Evolutionary conservation across 352 stramenopile genomes (phyloP), one percentile per base, ranked within the genome.

Genomic region (Salisapilia sapeloensis): DNA sequence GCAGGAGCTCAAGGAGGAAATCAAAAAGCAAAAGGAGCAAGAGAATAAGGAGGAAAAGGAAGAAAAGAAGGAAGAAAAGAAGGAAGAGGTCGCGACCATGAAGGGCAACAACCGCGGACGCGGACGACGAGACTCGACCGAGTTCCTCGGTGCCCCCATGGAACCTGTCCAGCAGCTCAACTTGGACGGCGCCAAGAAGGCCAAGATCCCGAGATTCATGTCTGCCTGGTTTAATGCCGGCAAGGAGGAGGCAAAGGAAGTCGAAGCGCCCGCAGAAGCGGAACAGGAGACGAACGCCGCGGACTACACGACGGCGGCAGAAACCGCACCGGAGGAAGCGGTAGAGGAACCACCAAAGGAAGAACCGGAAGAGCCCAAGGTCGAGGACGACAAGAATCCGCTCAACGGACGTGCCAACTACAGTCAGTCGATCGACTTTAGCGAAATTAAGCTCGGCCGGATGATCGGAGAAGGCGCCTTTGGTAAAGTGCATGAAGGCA

Each of bases 381-480:
- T 23, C 12, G 4, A 30, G 16, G n/a, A 20, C 30, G 13, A 36
- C 35, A 19, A 22, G 19, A 30, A 46, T 40, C 31, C 37, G 21
- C 15, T 35, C 23, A 18, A 11, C 32, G 9, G 35, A 38, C 15
- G 24, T 24, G 11, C 11, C 32, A 4, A 23, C 9, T 56, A 59
- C 42, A 74, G 53, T 31, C 56, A 78, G 40, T 64, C 51, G 35
- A 78, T 81, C 36, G 57, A 76, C 33, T 76, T 75, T 29, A 44
- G 37, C 2, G 64, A 80, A 29, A 64, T 80, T 25, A 61, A 46
- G 4, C 40, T 80, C 0, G 64, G 64, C 8, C 44, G 64, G 4
- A 62, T 80, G 46, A 75, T 79, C 25, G 63, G 63, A 9, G 61
- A 80, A 55, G 64, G 64, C 6, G 60, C 60, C 5, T 80, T 80